Evolutionary conservation across 495 filamentous ascomycete genomes (phyloP).

Genomic region (Polyplosphaeria fusca): DNA sequence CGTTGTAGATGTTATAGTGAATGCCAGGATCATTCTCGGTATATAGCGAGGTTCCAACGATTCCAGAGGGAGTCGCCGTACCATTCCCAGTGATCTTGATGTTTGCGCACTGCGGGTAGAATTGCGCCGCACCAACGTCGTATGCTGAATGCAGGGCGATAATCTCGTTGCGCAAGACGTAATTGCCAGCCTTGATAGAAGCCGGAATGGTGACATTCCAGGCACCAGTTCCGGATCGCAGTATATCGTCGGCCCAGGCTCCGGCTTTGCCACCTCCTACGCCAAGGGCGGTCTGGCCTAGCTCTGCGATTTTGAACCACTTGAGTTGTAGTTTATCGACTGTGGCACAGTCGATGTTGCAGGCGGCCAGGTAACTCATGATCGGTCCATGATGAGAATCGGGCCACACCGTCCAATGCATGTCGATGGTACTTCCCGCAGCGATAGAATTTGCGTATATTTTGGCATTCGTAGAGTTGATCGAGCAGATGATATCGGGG

Average conservation of each 20-base stretch:
- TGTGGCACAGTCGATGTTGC: constrained; percentile 37
- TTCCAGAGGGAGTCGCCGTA: constrained; percentile 15
- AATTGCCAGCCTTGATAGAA: constrained; percentile 20
- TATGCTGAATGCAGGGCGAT: constrained; percentile 24
- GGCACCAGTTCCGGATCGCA: constrained; percentile 22
- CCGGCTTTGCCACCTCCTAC: constrained; percentile 27
- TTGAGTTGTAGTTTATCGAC: constrained; percentile 19
- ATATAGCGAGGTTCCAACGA: constrained; percentile 18
- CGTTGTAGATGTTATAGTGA: constrained; percentile 19
- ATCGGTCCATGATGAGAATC: constrained; percentile 28
- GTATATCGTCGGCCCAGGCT: constrained; percentile 22
- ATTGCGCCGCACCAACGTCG: constrained; percentile 17
- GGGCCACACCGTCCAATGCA: constrained; percentile 32
- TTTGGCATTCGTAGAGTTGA: constrained; percentile 5
- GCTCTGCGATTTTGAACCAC: constrained; percentile 30
- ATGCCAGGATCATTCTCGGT: constrained; percentile 18
- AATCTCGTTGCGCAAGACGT: constrained; percentile 68
- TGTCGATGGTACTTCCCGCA: constrained; percentile 18
- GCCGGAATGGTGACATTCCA: constrained; percentile 25
- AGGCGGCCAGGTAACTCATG: constrained; percentile 41
- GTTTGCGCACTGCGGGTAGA: constrained; percentile 31
- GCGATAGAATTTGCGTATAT: neutral
- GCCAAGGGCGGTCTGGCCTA: constrained; percentile 37
- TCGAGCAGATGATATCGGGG: constrained; percentile 30
- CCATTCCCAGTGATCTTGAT: constrained; percentile 22